phyloP scores from a whole-genome alignment of 1,139 yeast genomes.

The Pichia inconspicua region DNA sequence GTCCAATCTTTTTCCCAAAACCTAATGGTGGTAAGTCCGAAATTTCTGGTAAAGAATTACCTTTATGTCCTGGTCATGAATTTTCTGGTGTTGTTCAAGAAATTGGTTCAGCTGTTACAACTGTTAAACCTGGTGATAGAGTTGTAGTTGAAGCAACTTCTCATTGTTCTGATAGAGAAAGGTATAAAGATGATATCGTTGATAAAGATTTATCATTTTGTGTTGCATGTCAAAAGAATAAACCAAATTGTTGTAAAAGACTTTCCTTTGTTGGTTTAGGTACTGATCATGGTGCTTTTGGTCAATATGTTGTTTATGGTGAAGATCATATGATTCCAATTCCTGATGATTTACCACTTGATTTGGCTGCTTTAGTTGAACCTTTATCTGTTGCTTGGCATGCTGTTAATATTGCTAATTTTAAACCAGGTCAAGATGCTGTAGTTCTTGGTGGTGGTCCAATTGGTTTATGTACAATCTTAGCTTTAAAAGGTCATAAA shows the following conservation, averaged over 20 bases:
- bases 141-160: slow-evolving; percentile 38
- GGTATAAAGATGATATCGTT: slow-evolving; percentile 27
- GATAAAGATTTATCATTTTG: slow-evolving; percentile 28
- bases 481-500: slow-evolving; percentile 50
- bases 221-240: slow-evolving; percentile 39
- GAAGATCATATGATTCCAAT: slow-evolving; percentile 40
- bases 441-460: slow-evolving; percentile 57
- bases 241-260: slow-evolving; percentile 40
- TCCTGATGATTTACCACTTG: slow-evolving; percentile 41
- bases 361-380: slow-evolving; percentile 49
- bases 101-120: slow-evolving; percentile 40
- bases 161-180: slow-evolving; percentile 32
- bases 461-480: slow-evolving; percentile 49
- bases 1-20: slow-evolving; percentile 42
- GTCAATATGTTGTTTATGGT: slow-evolving; percentile 35
- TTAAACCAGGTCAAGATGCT: slow-evolving; percentile 41
- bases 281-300: slow-evolving; percentile 30
- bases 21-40: slow-evolving; percentile 26
- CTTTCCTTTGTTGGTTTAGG: slow-evolving; percentile 35
- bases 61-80: slow-evolving; percentile 43
- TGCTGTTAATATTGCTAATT: slow-evolving; percentile 40
- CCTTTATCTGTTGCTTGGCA: slow-evolving; percentile 57
- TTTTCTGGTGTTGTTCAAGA: slow-evolving; percentile 43
- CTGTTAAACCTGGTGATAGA: slow-evolving; percentile 42
- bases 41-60: slow-evolving; percentile 27